These are phyloP conservation scores for Adansonia grandidieri DNA, from an alignment of 441 rosid genomes.

Conservation along the genomic window DNA sequence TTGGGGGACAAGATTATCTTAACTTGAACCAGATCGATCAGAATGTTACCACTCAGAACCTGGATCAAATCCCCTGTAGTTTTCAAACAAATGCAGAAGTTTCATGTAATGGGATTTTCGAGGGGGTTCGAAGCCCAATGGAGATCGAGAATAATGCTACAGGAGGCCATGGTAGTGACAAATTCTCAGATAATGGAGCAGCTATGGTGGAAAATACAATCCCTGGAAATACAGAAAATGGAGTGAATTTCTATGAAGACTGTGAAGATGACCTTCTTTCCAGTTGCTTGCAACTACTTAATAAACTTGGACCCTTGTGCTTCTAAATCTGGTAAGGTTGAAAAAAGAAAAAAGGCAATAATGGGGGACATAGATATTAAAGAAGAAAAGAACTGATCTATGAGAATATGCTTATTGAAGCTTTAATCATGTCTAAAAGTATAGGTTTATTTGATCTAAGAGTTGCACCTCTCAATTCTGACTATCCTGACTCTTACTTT, in stretches of 20 bases:
- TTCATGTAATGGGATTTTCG: neutral
- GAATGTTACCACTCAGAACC: neutral
- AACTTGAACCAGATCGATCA: neutral
- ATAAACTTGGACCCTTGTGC: slow-evolving; percentile 13
- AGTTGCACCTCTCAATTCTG: neutral
- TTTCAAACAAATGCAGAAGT: neutral
- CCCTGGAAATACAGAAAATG: neutral
- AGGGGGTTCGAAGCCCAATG: neutral
- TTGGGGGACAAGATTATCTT: neutral
- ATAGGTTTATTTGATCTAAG: neutral
- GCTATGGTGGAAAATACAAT: slow-evolving; percentile 3
- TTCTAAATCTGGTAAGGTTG: too few relatives aligned
- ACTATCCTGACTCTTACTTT: neutral
- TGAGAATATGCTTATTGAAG: neutral
- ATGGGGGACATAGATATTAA: neutral
- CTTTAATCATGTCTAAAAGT: neutral
- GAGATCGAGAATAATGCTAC: neutral
- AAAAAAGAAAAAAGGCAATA: neutral
- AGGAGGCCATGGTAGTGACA: neutral
- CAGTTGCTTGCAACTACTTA: neutral
- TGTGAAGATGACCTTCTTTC: neutral
- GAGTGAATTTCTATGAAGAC: neutral
- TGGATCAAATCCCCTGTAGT: neutral
- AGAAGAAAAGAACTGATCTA: neutral
- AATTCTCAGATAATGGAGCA: neutral